Percentiles rank a stretch among this genome's conserved stretches.
Conservation (phyloP, 2,329 filamentous ascomycete genomes). For the Chaetothyriales sp. region DNA sequence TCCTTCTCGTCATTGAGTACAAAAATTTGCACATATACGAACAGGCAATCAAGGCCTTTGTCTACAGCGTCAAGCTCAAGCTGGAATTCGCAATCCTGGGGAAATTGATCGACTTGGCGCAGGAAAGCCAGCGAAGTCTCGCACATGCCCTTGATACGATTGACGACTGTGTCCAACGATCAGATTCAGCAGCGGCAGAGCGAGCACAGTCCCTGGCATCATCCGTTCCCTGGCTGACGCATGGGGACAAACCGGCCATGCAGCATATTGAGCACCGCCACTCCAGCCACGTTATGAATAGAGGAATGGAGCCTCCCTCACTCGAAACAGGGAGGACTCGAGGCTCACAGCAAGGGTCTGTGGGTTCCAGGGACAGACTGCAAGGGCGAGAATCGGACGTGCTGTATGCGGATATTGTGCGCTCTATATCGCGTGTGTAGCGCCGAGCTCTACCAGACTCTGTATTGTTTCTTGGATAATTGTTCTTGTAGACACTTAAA, state of each 20-base stretch:
- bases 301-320: neutral
- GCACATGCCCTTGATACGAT: slow-evolving; percentile 2
- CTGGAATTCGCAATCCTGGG: slow-evolving; percentile 43
- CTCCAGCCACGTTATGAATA: neutral
- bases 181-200: neutral
- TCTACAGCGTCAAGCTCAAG: slow-evolving; percentile 32
- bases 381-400: neutral
- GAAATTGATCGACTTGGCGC: slow-evolving; percentile 24
- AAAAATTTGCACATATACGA: slow-evolving; percentile 28
- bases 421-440: neutral
- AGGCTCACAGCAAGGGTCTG: neutral
- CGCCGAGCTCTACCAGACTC: neutral
- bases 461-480: neutral
- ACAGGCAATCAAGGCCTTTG: slow-evolving; percentile 28
- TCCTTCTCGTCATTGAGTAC: slow-evolving; percentile 28
- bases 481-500: neutral
- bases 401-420: neutral
- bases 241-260: neutral
- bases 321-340: neutral
- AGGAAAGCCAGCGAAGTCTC: slow-evolving; percentile 1
- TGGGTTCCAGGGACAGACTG: neutral
- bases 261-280: neutral
- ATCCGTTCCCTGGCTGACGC: neutral
- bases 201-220: neutral
- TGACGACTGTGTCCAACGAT: slow-evolving; percentile 1